phyloP scores from a whole-genome alignment of 352 stramenopile genomes.

The Globisporangium spiculum region DNA sequence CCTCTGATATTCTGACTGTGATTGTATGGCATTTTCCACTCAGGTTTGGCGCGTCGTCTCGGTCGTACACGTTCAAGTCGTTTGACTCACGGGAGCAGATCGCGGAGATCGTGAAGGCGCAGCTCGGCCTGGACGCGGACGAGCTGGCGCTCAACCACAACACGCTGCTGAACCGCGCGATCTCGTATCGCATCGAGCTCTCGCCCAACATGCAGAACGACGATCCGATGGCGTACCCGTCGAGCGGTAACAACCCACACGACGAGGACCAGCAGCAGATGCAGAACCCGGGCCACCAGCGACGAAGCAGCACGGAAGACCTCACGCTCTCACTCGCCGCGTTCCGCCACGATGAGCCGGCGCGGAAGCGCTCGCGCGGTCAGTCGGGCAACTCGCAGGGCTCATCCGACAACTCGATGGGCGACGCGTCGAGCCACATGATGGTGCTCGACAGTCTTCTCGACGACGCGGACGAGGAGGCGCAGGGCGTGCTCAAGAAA shows the following conservation, averaged over 20 bases:
- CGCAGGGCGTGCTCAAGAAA: slow-evolving; percentile 8
- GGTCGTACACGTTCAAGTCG: slow-evolving; percentile 79
- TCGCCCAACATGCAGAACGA: slow-evolving; percentile 49
- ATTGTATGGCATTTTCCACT: not conserved
- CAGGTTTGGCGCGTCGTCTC: slow-evolving; percentile 73
- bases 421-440: slow-evolving; percentile 8
- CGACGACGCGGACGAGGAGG: slow-evolving; percentile 6
- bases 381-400: slow-evolving; percentile 53
- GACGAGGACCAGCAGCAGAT: slow-evolving; percentile 28
- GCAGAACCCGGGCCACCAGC: slow-evolving; percentile 15
- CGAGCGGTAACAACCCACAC: slow-evolving; percentile 13
- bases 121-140: slow-evolving; percentile 49
- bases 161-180: slow-evolving; percentile 75
- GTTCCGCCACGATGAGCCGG: slow-evolving; percentile 22
- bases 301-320: slow-evolving; percentile 29
- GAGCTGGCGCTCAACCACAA: slow-evolving; percentile 73
- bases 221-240: slow-evolving; percentile 35
- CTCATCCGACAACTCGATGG: slow-evolving; percentile 46
- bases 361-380: slow-evolving; percentile 46
- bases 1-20: not conserved
- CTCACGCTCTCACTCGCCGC: slow-evolving; percentile 26
- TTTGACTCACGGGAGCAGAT: slow-evolving; percentile 81
- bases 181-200: slow-evolving; percentile 74
- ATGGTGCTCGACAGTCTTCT: slow-evolving; percentile 1
- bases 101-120: slow-evolving; percentile 46